These are phyloP conservation scores for Torulaspora quercuum DNA, from an alignment of 805 yeast genomes.

Conservation along the genomic window DNA sequence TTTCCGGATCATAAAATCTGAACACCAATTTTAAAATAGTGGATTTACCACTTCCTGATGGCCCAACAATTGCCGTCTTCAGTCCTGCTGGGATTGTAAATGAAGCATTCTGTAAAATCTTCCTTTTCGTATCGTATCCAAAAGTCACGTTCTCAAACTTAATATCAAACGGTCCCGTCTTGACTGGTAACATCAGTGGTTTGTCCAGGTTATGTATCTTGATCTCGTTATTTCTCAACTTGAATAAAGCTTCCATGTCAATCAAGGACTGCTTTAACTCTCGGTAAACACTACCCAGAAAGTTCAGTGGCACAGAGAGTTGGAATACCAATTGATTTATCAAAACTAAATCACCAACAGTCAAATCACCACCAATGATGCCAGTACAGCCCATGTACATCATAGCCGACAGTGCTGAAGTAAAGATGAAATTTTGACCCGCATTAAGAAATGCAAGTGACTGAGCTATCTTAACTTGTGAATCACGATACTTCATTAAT, in stretches of 20 bases:
- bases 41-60: constrained; percentile 94
- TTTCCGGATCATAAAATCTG: constrained; percentile 79
- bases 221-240: constrained; percentile 72
- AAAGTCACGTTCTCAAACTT: constrained; percentile 86
- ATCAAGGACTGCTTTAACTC: constrained; percentile 88
- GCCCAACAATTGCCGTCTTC: constrained; percentile 93
- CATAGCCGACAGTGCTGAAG: constrained; percentile 89
- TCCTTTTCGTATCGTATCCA: constrained; percentile 86
- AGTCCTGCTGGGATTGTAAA: constrained; percentile 88
- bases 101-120: constrained; percentile 73
- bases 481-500: constrained; percentile 63
- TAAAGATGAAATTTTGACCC: constrained; percentile 77
- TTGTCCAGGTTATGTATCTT: constrained; percentile 63
- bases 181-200: constrained; percentile 46
- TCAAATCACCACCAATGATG: constrained; percentile 72
- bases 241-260: constrained; percentile 94
- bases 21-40: constrained; percentile 80
- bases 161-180: constrained; percentile 63
- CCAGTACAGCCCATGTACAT: constrained; percentile 98
- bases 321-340: constrained; percentile 96
- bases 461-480: constrained; percentile 75
- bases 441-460: constrained; percentile 74
- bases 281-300: constrained; percentile 91
- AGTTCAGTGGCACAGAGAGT: constrained; percentile 89
- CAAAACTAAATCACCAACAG: constrained; percentile 92